These are phyloP conservation scores for Parmales sp. DNA, from an alignment of 108 stramenopile species.

Conservation along the genomic window DNA sequence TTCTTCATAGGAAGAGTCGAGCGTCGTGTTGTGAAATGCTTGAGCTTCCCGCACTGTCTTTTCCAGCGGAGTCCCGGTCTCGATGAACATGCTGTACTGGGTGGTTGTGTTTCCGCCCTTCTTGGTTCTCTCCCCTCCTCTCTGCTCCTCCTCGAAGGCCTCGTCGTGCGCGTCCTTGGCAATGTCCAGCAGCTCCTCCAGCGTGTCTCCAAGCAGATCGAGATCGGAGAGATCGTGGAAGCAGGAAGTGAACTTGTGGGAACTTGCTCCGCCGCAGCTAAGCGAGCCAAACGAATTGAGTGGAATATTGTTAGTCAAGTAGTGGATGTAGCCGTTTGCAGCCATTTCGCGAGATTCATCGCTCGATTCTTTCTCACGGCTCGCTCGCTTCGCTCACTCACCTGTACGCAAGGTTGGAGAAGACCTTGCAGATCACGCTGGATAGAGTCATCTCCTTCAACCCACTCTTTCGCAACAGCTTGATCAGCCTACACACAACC, in stretches of 20 bases:
- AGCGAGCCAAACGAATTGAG: too few species aligned
- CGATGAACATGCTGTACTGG: neutral
- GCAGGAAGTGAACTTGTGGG: neutral
- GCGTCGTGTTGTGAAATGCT: too few species aligned
- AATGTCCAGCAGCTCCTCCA: slow-evolving; percentile 13
- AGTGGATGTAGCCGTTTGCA: too few species aligned
- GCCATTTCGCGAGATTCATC: too few species aligned
- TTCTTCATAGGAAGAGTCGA: too few species aligned
- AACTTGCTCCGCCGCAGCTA: neutral
- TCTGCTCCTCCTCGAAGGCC: neutral
- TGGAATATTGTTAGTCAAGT: too few species aligned
- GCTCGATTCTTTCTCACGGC: too few species aligned
- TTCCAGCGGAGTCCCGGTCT: neutral
- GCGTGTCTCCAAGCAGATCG: slow-evolving; percentile 2
- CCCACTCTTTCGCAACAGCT: slow-evolving; percentile 17
- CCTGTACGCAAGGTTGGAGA: slow-evolving; percentile 27
- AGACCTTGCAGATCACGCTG: slow-evolving; percentile 22
- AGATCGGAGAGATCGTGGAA: neutral
- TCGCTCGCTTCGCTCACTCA: too few species aligned
- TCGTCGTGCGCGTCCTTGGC: slow-evolving; percentile 2
- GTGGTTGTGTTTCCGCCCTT: neutral
- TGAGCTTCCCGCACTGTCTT: neutral
- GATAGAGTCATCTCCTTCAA: slow-evolving; percentile 15
- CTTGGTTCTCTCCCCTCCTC: neutral
- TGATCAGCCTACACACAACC: slow-evolving; percentile 7